Evolutionary conservation across 768 basidiomycete species (phyloP), one percentile per base, ranked within the genome.

Genomic region (Nidularia pulvinata): DNA sequence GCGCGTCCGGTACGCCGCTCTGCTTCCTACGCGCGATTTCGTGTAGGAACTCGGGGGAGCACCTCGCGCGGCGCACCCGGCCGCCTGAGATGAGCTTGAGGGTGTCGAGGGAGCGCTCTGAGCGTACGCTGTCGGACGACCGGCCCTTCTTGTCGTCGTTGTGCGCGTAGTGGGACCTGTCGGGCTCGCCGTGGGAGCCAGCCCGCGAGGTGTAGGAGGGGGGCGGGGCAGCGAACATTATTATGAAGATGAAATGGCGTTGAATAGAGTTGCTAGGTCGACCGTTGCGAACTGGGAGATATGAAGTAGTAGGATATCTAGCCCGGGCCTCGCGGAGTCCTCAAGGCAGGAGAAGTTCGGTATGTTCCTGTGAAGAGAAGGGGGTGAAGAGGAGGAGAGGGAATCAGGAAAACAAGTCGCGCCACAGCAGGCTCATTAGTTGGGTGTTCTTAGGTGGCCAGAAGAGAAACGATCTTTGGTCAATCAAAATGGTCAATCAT

Each of bases 31-130:
- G 25, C 11, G 76, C 69, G 49, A 76, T 65, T 48, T 72, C 70
- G 53, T 74, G 71, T 59, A 80, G 57, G 55, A 76, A 81, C 58
- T 78, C 79, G 14, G 77, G 75, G 7, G 71, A 57, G 55, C 78
- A 81, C 51, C 68, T 66, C 19, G 72, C 74, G 39, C 74, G 74
- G 49, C 77, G 75, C 36, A 72, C 69, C 47, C 70, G 62, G 51
- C 69, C 69, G 51, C 72, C 73, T 36, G 72, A 61, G 59, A 72
- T 64, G 44, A 58, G 63, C 35, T 64, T 62, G 46, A 75, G 64
- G 22, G 65, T 61, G 30, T 71, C 72, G 33, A 63, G 46, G 46
- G 61, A 61, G 33, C 61, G 55, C 11, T 62, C 66, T 19, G 54
- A 57, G 46, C 62, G 59, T 34, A 65, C 57, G 39, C 56, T 49